phyloP scores from a whole-genome alignment of 371 early-diverging fungal species.

The Mortierella sp. region DNA sequence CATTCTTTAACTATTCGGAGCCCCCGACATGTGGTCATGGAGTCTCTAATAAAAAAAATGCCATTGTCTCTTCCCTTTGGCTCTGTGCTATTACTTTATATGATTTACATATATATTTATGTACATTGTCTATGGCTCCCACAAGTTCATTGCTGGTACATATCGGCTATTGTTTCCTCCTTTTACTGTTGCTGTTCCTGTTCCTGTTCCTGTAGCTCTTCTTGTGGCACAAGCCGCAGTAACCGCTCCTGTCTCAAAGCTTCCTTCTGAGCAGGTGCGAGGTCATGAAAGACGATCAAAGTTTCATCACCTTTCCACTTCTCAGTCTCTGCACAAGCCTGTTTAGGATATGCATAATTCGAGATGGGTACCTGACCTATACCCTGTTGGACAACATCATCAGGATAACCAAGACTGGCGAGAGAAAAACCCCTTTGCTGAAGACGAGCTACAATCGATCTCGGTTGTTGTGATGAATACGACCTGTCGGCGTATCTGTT shows the following conservation, averaged over 20 bases:
- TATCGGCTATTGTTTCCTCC: too few relatives aligned
- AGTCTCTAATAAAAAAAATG: too few relatives aligned
- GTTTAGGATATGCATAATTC: slow-evolving; percentile 33
- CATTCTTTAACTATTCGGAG: too few relatives aligned
- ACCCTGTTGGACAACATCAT: slow-evolving; percentile 26
- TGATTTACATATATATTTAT: too few relatives aligned
- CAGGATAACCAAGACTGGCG: slow-evolving; percentile 30
- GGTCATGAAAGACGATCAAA: slow-evolving; percentile 27
- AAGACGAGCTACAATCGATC: slow-evolving; percentile 12
- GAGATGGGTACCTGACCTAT: slow-evolving; percentile 27
- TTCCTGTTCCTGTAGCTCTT: background rate
- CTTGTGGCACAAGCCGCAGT: slow-evolving; percentile 2
- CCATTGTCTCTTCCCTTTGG: too few relatives aligned
- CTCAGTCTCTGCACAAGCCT: slow-evolving; percentile 21
- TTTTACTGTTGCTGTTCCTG: background rate
- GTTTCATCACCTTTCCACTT: slow-evolving; percentile 7
- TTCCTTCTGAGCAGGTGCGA: slow-evolving; percentile 18
- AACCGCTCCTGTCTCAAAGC: background rate
- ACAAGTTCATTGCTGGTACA: too few relatives aligned
- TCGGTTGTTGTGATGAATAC: background rate
- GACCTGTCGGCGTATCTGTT: slow-evolving; percentile 13
- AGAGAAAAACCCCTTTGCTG: slow-evolving; percentile 25
- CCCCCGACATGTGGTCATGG: too few relatives aligned
- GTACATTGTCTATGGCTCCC: too few relatives aligned
- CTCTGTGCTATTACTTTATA: too few relatives aligned